Evolutionary conservation across 2,329 filamentous ascomycete genomes (phyloP).

Genomic region (Venturia nashicola): DNA sequence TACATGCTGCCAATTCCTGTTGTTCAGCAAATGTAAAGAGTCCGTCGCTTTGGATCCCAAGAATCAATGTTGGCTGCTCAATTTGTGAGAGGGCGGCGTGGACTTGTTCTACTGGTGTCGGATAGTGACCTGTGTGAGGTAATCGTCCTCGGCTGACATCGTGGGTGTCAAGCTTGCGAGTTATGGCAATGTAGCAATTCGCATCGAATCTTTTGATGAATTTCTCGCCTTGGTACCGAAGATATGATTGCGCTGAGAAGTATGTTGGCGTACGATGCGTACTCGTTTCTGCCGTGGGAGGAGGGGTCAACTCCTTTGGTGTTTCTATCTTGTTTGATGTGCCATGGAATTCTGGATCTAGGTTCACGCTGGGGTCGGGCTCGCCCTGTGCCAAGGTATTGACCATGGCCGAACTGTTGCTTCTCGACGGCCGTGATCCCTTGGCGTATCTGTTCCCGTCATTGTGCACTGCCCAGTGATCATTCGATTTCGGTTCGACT

Average conservation of each 20-base stretch:
- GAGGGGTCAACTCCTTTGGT: conserved; percentile 14
- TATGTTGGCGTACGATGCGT: conserved; percentile 51
- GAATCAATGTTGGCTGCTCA: conserved; percentile 76
- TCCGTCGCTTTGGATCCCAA: conserved; percentile 91
- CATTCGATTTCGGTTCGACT: conserved; percentile 23
- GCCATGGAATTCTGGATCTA: conserved; percentile 36
- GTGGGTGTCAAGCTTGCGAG: conserved; percentile 92
- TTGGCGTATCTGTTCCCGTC: conserved; percentile 37
- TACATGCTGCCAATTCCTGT: conserved; percentile 73
- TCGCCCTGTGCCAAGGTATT: conserved; percentile 9
- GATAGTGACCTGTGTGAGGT: conserved; percentile 19
- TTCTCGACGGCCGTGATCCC: conserved; percentile 29
- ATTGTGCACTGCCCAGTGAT: conserved; percentile 41
- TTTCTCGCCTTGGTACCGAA: conserved; percentile 91
- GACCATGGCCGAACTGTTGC: conserved; percentile 17
- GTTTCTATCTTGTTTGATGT: conserved; percentile 20
- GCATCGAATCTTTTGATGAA: conserved; percentile 96
- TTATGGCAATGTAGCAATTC: conserved; percentile 98
- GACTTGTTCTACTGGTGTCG: conserved; percentile 40
- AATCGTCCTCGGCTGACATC: conserved; percentile 71
- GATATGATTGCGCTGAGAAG: conserved; percentile 94
- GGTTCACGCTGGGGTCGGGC: conserved; percentile 13
- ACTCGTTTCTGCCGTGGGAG: conserved; percentile 18
- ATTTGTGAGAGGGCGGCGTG: conserved; percentile 65
- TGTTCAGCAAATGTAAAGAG: conserved; percentile 97